Conservation (phyloP, 768 basidiomycete species). For the Termitomyces titanicus region DNA sequence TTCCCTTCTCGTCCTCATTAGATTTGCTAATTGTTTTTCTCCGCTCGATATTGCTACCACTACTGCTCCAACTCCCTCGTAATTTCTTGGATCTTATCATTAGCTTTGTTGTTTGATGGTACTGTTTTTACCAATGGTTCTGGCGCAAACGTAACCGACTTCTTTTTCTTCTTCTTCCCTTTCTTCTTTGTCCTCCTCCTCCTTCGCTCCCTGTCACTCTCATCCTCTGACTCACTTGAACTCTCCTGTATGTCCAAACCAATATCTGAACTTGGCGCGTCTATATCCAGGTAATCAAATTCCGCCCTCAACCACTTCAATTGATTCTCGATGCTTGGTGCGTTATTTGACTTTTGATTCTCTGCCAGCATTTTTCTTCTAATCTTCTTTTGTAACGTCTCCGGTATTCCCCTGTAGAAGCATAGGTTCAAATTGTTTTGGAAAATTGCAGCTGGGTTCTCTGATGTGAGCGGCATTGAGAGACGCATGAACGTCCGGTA, state of each 20-base stretch:
- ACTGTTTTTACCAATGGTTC: background rate
- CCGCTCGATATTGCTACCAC: background rate
- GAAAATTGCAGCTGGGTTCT: background rate
- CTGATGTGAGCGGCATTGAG: background rate
- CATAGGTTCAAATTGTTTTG: background rate
- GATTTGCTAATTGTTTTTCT: background rate
- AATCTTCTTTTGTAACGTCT: background rate
- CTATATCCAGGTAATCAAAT: too few relatives aligned
- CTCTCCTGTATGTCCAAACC: background rate
- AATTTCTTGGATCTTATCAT: background rate
- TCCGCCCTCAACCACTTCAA: background rate
- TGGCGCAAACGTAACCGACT: background rate
- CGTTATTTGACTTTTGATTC: background rate
- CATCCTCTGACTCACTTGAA: background rate
- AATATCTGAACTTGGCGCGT: background rate
- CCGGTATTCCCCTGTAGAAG: background rate
- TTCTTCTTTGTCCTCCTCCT: background rate
- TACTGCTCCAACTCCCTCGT: background rate
- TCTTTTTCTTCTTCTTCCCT: background rate
- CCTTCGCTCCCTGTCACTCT: background rate
- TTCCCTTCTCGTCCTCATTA: constrained; percentile 10
- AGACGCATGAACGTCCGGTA: background rate
- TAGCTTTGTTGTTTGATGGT: background rate
- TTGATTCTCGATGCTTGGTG: rapidly evolving
- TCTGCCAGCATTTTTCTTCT: background rate